These are phyloP conservation scores for Spatholobus suberectus DNA, from an alignment of 306 rosid genomes.

Conservation along the genomic window DNA sequence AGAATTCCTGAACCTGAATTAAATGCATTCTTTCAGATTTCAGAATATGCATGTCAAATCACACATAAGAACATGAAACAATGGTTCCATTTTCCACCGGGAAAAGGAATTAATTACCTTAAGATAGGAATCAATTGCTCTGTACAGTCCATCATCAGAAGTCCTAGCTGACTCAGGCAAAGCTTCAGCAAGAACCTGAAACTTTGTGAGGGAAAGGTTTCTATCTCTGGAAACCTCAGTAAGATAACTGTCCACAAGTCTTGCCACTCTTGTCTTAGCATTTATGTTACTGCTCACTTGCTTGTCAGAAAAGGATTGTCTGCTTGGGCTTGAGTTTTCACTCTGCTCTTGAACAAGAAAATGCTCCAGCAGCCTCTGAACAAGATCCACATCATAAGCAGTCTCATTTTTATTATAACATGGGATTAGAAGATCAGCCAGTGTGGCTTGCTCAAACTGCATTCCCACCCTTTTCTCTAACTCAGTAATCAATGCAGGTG, in stretches of 20 bases:
- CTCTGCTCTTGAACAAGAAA: slow-evolving; percentile 93
- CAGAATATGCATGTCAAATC: too few species aligned
- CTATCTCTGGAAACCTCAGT: slow-evolving; percentile 95
- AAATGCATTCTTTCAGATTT: too few species aligned
- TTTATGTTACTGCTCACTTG: slow-evolving; percentile 54
- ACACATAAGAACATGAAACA: not conserved
- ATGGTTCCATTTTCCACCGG: not conserved
- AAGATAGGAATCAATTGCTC: slow-evolving; percentile 97
- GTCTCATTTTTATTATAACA: slow-evolving; percentile 70
- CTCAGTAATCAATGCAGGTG: slow-evolving; percentile 87
- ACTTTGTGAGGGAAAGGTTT: slow-evolving; percentile 91
- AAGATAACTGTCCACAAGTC: slow-evolving; percentile 95
- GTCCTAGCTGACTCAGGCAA: slow-evolving; percentile 93
- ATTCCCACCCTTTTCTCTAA: slow-evolving; percentile 95
- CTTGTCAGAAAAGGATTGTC: slow-evolving; percentile 68
- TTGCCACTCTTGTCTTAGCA: slow-evolving; percentile 95
- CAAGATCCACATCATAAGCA: slow-evolving; percentile 87
- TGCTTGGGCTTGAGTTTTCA: slow-evolving; percentile 74
- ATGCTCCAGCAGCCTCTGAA: slow-evolving; percentile 92
- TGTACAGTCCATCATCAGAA: slow-evolving; percentile 94
- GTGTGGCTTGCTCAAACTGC: slow-evolving; percentile 96
- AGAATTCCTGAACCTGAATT: too few species aligned
- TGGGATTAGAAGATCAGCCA: slow-evolving; percentile 83
- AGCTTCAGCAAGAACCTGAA: slow-evolving; percentile 99
- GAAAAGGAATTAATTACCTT: slow-evolving; percentile 61